Evolutionary conservation across 371 early-diverging fungal genomes (phyloP).

Genomic region (Mucor saturninus): DNA sequence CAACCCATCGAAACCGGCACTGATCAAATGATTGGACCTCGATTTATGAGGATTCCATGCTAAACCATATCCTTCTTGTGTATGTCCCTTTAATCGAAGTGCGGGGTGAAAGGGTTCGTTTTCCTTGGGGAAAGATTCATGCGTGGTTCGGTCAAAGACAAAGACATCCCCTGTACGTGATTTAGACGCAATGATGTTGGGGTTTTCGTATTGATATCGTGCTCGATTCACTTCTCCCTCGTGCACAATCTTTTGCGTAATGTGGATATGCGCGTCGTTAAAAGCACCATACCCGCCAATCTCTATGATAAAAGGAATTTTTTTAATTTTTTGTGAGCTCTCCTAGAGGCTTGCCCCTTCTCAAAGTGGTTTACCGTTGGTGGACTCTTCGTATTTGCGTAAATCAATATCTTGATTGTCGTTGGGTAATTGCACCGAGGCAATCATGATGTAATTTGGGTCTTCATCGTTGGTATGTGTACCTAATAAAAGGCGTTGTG

Average conservation of each 20-base stretch:
- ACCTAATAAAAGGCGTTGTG: conserved; percentile 89
- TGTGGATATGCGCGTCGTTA: conserved; percentile 79
- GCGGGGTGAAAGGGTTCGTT: conserved; percentile 85
- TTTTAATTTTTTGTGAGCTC: not conserved
- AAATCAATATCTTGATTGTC: conserved; percentile 71
- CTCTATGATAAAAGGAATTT: conserved; percentile 47
- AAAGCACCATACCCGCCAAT: conserved; percentile 83
- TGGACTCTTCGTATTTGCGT: conserved; percentile 71
- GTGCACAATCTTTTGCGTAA: conserved; percentile 91
- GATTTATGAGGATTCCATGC: conserved; percentile 72
- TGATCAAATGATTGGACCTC: conserved; percentile 75
- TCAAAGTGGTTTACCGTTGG: conserved; percentile 17
- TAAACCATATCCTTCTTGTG: conserved; percentile 90
- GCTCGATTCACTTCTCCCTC: conserved; percentile 97
- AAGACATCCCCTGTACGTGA: conserved; percentile 90
- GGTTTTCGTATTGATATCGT: conserved; percentile 95
- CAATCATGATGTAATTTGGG: conserved; percentile 95
- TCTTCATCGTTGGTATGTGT: conserved; percentile 98
- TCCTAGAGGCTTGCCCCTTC: no score
- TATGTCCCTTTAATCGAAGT: conserved; percentile 88
- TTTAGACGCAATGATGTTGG: conserved; percentile 95
- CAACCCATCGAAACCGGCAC: conserved; percentile 86
- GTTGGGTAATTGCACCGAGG: conserved; percentile 88
- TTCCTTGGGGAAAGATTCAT: conserved; percentile 77
- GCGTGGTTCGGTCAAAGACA: conserved; percentile 96